Evolutionary conservation across 1,284 basidiomycete genomes (phyloP), one percentile per base, ranked within the genome.

Genomic region (Anthracocystis walkeri): DNA sequence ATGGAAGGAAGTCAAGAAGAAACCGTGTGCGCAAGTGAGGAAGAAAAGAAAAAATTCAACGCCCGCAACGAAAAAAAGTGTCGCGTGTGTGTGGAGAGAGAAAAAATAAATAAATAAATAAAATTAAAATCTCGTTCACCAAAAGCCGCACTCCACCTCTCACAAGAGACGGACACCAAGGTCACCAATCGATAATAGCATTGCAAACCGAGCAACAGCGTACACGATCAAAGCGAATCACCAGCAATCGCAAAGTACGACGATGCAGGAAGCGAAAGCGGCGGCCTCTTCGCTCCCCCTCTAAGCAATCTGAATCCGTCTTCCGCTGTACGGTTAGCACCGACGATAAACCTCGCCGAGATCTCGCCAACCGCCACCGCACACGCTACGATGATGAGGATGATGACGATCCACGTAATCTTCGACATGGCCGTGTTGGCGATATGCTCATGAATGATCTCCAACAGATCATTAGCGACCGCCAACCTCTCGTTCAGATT

Each of bases 331-430:
- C 74, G 42, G 45, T 74, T 68, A 18, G 78, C 75, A 8, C 76
- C 75, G 20, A 94, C 90, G 18, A 92, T 87, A 2, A 92, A 87
- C n/a, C 93, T 90, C 1, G 93, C 93, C 42, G 92, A 83, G 20
- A 95, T 91, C 84, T 95, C 93, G 31, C 93, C 93, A 11, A 92
- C 80, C 90, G 93, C 93, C 6, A 94, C 94, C 20, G 95, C 85
- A 84, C 92, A 92, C 5, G 93, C 94, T 0, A 92, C 90, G 21
- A 95, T 91, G 81, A 97, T 97, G 42, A 97, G 88, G 90, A 93
- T 95, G 78, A 97, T 97, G 72, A 97, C 91, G 76, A 96, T 93
- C 93, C 93, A 94, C 88, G 79, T 94, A 91, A 85, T 85, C 65
- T 85, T 84, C 48, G 71, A 79, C 92, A 95, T 96, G 10, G 93